Percentiles rank a stretch among this genome's conserved stretches.
phyloP scores from a whole-genome alignment of 768 basidiomycete species.

The Leccinellum albellum region DNA sequence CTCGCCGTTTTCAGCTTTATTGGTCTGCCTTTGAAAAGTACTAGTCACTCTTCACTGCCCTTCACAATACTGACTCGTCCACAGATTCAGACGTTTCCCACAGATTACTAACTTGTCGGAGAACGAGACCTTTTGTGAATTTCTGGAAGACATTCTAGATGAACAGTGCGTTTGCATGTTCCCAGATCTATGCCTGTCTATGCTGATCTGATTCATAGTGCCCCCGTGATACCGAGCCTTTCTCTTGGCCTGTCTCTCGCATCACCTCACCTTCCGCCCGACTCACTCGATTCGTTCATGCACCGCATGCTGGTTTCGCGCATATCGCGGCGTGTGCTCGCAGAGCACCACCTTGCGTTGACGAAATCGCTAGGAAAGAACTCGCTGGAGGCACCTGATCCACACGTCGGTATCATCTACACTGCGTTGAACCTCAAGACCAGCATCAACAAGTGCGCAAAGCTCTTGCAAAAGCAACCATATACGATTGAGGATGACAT shows the following conservation, averaged over 20 bases:
- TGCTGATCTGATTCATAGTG: slow-evolving; percentile 40
- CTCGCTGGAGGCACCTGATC: slow-evolving; percentile 39
- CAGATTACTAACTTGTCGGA: slow-evolving; percentile 67
- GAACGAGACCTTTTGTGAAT: slow-evolving; percentile 75
- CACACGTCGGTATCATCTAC: slow-evolving; percentile 82
- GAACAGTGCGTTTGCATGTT: slow-evolving; percentile 61
- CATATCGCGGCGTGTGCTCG: slow-evolving; percentile 84
- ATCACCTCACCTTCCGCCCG: slow-evolving; percentile 73
- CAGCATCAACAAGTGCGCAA: slow-evolving; percentile 67
- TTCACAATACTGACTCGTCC: slow-evolving; percentile 12
- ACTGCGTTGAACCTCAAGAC: slow-evolving; percentile 67
- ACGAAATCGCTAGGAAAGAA: slow-evolving; percentile 49
- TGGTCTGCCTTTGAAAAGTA: slow-evolving; percentile 87
- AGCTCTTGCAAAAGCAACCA: slow-evolving; percentile 49
- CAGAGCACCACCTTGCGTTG: slow-evolving; percentile 84
- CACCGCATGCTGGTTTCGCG: slow-evolving; percentile 87
- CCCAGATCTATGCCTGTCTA: not conserved
- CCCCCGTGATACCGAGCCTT: slow-evolving; percentile 74
- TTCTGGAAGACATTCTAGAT: slow-evolving; percentile 57
- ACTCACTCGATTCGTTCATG: slow-evolving; percentile 83
- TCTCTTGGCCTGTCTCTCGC: slow-evolving; percentile 83
- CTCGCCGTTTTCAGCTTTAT: slow-evolving; percentile 53
- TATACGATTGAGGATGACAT: slow-evolving; percentile 40
- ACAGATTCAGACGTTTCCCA: slow-evolving; percentile 71
- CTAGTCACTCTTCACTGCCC: slow-evolving; percentile 6